These are phyloP conservation scores for Cytospora chrysosperma DNA, from an alignment of 2,329 filamentous ascomycete genomes.

Conservation along the genomic window DNA sequence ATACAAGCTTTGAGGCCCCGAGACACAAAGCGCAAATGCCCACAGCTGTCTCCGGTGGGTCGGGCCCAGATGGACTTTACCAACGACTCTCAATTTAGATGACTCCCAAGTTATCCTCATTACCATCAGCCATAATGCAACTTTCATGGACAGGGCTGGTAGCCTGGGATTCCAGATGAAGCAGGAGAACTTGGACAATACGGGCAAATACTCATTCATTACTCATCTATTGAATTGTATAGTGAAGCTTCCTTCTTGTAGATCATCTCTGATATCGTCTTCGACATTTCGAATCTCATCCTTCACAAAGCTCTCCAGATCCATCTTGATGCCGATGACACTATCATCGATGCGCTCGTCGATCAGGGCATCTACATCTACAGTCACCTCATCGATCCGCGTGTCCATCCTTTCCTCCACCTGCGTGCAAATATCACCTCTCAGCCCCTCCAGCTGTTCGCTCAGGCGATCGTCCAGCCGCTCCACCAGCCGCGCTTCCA, in stretches of 20 bases:
- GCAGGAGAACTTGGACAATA: neutral
- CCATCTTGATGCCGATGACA: neutral
- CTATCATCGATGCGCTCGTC: neutral
- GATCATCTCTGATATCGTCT: neutral
- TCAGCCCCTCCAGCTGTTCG: neutral
- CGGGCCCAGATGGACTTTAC: too few relatives aligned
- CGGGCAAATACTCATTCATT: neutral
- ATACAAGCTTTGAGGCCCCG: too few relatives aligned
- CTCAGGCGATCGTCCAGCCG: neutral
- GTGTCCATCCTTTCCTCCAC: neutral
- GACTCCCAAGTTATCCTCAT: too few relatives aligned
- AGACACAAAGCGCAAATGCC: too few relatives aligned
- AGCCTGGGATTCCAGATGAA: neutral
- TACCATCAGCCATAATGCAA: too few relatives aligned
- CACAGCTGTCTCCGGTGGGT: too few relatives aligned
- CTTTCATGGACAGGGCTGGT: too few relatives aligned
- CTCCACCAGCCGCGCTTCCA: neutral
- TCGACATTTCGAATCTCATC: neutral
- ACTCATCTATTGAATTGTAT: neutral
- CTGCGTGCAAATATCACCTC: neutral
- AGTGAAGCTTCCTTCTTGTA: neutral
- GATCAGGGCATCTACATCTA: neutral
- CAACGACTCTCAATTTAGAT: too few relatives aligned
- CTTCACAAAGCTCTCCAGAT: neutral
- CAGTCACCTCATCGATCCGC: neutral